Evolutionary conservation across 768 basidiomycete species (phyloP).

Genomic region (Inosperma sp.): DNA sequence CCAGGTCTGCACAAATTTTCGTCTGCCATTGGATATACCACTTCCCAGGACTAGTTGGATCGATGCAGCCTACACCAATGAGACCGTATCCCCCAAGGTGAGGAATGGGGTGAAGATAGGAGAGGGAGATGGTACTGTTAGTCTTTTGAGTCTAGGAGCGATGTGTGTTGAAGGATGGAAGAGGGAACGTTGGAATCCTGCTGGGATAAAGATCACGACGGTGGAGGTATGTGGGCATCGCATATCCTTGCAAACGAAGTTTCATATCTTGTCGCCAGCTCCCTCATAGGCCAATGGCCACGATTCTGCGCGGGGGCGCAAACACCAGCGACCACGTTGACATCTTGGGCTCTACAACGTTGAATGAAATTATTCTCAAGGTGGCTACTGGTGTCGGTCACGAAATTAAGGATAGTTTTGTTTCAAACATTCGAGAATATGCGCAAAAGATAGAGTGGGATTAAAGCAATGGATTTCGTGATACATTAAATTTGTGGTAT

Average conservation of each 20-base stretch:
- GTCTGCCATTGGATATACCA: conserved; percentile 50
- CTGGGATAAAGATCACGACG: conserved; percentile 78
- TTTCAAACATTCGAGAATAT: conserved; percentile 78
- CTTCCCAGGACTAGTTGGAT: conserved; percentile 70
- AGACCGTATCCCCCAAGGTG: conserved; percentile 56
- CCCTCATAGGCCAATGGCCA: conserved; percentile 69
- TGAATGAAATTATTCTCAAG: conserved; percentile 90
- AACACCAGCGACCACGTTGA: conserved; percentile 91
- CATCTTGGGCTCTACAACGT: conserved; percentile 66
- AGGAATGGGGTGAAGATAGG: conserved; percentile 87
- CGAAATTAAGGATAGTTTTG: conserved; percentile 63
- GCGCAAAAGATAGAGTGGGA: conserved; percentile 77
- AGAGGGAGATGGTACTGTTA: conserved; percentile 94
- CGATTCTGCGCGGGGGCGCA: conserved; percentile 83
- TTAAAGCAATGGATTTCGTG: background rate
- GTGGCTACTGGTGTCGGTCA: conserved; percentile 81
- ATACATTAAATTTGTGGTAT: background rate
- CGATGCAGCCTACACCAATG: conserved; percentile 75
- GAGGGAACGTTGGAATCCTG: conserved; percentile 84
- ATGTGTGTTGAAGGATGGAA: conserved; percentile 99
- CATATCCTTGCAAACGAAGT: too few relatives aligned
- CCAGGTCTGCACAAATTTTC: conserved; percentile 39
- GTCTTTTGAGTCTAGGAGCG: conserved; percentile 78
- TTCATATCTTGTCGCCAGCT: conserved; percentile 44
- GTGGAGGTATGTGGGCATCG: conserved; percentile 70